Conservation (phyloP, 2,329 filamentous ascomycete genomes). For the Bipolaris bicolor region DNA sequence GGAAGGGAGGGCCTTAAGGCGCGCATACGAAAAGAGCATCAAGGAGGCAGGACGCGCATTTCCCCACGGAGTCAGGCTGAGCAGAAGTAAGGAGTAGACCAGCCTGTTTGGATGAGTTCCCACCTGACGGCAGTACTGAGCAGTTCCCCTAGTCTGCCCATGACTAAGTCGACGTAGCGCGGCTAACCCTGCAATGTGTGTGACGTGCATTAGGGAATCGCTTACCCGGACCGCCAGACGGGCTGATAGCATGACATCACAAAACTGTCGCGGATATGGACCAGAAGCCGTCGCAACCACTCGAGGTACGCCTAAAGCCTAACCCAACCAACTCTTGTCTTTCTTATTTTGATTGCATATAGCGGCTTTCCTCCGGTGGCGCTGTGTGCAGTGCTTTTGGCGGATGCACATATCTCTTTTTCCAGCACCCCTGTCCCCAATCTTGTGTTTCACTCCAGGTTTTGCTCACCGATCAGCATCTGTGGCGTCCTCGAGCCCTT, state of each 20-base stretch:
- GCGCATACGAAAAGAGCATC: neutral
- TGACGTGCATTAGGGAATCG: conserved; percentile 22
- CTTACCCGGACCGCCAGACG: neutral
- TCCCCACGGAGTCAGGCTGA: neutral
- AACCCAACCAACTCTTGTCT: conserved; percentile 1
- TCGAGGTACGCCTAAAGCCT: conserved; percentile 12
- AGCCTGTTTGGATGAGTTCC: conserved; percentile 3
- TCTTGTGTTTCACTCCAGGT: conserved; percentile 10
- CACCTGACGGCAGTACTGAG: neutral
- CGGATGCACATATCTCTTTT: neutral
- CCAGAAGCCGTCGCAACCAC: conserved; percentile 7
- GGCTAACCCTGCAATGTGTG: conserved; percentile 18
- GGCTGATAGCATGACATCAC: conserved; percentile 7
- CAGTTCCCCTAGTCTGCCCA: conserved; percentile 1
- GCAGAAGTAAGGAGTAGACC: neutral
- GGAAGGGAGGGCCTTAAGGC: neutral
- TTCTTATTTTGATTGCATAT: conserved; percentile 4
- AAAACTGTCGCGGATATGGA: conserved; percentile 8
- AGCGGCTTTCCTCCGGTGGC: conserved; percentile 1
- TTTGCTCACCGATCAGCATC: conserved; percentile 21
- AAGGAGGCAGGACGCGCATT: neutral
- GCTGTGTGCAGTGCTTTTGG: conserved; percentile 1
- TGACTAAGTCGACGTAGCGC: conserved; percentile 14
- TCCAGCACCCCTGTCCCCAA: conserved; percentile 6
- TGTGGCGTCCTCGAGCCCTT: conserved; percentile 2